A percentile compares a stretch with the other conserved stretches of the same genome.
Conservation (phyloP, 1,139 yeast species). For the Debaryomyces subglobosus region DNA sequence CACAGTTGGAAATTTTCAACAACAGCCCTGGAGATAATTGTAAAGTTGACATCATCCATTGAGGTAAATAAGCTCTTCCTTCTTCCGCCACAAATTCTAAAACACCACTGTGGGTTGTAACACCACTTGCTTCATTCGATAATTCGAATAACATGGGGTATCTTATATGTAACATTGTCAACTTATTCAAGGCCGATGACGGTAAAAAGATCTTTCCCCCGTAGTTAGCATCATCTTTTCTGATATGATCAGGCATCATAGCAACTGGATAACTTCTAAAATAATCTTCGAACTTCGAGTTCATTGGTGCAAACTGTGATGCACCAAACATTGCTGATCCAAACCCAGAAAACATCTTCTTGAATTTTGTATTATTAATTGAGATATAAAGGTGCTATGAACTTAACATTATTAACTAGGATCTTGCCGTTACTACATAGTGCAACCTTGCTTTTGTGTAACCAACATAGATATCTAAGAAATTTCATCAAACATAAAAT, state of each 20-base stretch:
- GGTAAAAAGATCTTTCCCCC: conserved; percentile 98
- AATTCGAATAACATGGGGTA: conserved; percentile 95
- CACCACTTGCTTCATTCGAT: conserved; percentile 61
- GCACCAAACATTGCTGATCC: conserved; percentile 46
- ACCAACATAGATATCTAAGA: not conserved
- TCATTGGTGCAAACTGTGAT: conserved; percentile 35
- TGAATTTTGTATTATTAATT: conserved; percentile 1
- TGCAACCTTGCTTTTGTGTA: conserved; percentile 9
- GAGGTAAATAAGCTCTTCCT: conserved; percentile 92
- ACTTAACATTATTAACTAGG: not conserved
- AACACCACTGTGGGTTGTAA: conserved; percentile 86
- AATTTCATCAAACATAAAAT: not conserved
- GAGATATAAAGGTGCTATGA: not conserved
- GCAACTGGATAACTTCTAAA: conserved; percentile 91
- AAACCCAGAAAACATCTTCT: conserved; percentile 47
- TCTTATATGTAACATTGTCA: conserved; percentile 83
- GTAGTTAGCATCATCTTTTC: conserved; percentile 82
- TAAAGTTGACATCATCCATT: conserved; percentile 93
- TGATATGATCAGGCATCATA: conserved; percentile 82
- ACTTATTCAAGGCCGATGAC: conserved; percentile 85
- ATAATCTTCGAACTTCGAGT: conserved; percentile 65
- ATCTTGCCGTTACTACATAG: conserved; percentile 6
- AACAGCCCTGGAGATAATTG: conserved; percentile 76
- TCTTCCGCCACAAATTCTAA: conserved; percentile 96
- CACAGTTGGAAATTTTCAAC: conserved; percentile 73